Evolutionary conservation across 2,329 filamentous ascomycete species (phyloP), one percentile per base, ranked within the genome.

Genomic region (Aspergillus sp.): DNA sequence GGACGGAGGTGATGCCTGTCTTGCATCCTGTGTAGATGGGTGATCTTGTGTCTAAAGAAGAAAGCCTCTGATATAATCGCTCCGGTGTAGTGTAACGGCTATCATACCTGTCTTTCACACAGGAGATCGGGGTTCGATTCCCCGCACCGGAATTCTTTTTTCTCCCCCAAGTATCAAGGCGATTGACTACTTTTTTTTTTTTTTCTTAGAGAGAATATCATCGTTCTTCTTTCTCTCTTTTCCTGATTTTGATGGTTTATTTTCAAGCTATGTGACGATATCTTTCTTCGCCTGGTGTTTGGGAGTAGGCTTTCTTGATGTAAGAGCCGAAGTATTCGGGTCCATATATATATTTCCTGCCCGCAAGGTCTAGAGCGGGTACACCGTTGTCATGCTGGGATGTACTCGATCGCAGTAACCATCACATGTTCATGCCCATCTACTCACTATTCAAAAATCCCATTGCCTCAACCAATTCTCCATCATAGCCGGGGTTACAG

Each of bases 21-120:
- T 45, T 45, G 34, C 6, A 21, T 42, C 17, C 10, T 17, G 40
- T 21, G 16, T 21, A 42, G 40, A 17, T 5, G 4, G 4, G 3
- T 21, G 6, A 5, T 19, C 40, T 42, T 16, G 1, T 13, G 21
- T 19, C 2, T 21, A 7, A 3, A 46, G 21, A 42, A 19, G 10
- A 21, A 20, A 6, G 17, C 6, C 2, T 19, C 14, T 38, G 19
- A 19, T 20, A 42, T 42, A 42, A 42, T 6, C 40, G 21, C 16
- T 51, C 49, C 49, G 43, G 38, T 51, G 49, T 51, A 47, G 44
- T 51, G 49, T 51, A 51, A 51, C 49, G 49, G 49, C 49, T 51
- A 51, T 47, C 49, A 51, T 51, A 47, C 49, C 49, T 51, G 49
- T 51, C 49, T 51, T 51, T 51, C 49, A 51, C 49, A 51, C 49